Evolutionary conservation across 331 rosid genomes (phyloP).

Genomic region (Arachis monticola): DNA sequence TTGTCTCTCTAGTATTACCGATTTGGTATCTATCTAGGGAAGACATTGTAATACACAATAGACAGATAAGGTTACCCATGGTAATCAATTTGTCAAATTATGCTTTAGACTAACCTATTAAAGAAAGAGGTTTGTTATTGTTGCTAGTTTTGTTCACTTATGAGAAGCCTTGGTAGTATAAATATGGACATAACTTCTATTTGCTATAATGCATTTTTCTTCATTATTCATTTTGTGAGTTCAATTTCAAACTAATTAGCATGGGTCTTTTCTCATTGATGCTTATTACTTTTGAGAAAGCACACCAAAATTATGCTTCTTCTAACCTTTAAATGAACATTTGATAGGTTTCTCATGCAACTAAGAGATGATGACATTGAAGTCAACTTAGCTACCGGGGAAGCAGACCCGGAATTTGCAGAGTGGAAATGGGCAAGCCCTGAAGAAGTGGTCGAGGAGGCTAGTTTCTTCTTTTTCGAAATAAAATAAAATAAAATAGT

Average conservation of each 20-base stretch:
- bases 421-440: constrained; percentile 99
- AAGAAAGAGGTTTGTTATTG: not conserved
- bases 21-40: not conserved
- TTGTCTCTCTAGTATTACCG: no score
- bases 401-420: constrained; percentile 90
- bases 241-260: not conserved
- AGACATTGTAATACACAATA: not conserved
- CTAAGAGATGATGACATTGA: constrained; percentile 74
- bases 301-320: constrained; percentile 14
- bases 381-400: constrained; percentile 82
- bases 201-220: constrained; percentile 16
- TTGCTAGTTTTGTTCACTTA: not conserved
- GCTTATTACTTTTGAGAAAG: not conserved
- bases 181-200: not conserved
- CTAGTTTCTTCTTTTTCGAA: constrained; percentile 8
- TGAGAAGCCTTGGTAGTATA: no score
- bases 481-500: not conserved
- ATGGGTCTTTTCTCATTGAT: not conserved
- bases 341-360: constrained; percentile 86
- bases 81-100: not conserved
- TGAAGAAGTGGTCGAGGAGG: constrained; percentile 92
- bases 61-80: not conserved
- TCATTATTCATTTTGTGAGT: constrained; percentile 5
- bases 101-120: constrained; percentile 1
- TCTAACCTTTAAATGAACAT: constrained; percentile 37